Evolutionary conservation across 106 monocot species (phyloP), one percentile per base, ranked within the genome.

Genomic region (Dendrobium nobile): DNA sequence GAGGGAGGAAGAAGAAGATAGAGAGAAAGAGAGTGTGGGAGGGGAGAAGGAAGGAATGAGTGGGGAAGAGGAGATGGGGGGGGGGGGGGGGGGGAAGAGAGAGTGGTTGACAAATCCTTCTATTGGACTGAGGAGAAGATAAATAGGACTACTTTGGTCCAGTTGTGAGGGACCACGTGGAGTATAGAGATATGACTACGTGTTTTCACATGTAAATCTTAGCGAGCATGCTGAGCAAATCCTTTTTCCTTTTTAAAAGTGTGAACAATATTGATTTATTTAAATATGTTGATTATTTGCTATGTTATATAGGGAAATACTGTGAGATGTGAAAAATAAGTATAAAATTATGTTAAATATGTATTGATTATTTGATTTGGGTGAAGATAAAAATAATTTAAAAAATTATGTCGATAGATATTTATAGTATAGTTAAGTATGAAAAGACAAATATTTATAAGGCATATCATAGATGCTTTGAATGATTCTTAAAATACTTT

Each of bases 61-160:
- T 18, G 42, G 68, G 20, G 24, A 31, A 73, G 45, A 45, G 6
- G 45, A 9, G 13, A 15, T 10, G 51, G 13, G 31, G 31, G 61
- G 44, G 41, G 55, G 15, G 44, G 27, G 51, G 13, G 31, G 31
- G 61, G 44, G 41, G 55, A 22, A 59, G 27, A 17, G 67, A 67
- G 24, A 67, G 26, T 56, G 47, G 65, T 51, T 72, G 67, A 40
- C 48, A 51, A 51, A 76, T 76, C 10, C 47, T 48, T 47, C 2
- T 48, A 27, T 47, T 76, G 76, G 76, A 44, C 43, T 43, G n/a
- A 42, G 9, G 7, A 13, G 76, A 76, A 27, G 40, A 76, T 76
- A 76, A 76, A 76, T 47, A 76, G 76, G 47, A 26, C 24, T 24
- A 28, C 47, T 24, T 74, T 74, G 42, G 74, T 74, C n/a, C 74